Evolutionary conservation across 1,284 basidiomycete genomes (phyloP), one percentile per base, ranked within the genome.

Genomic region (Hortiboletus rubellus): DNA sequence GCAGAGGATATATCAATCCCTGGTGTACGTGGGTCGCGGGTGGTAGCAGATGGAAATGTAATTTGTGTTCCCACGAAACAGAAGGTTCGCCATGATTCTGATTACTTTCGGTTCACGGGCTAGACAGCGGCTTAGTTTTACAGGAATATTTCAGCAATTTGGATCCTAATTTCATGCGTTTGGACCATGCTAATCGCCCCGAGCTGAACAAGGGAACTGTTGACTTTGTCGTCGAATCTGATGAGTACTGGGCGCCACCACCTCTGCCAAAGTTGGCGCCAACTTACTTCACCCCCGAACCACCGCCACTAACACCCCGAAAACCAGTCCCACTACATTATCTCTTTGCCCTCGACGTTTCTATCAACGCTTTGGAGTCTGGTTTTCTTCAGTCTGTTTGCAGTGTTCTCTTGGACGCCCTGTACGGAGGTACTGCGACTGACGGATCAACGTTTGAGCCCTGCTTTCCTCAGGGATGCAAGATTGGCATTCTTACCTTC

Each of bases 1-100:
- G 97, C 74, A 82, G 94, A 63, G 93, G 83, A 0, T 99, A 99
- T 74, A 83, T 99, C 68, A 99, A 98, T 71, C 89, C 96, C 0
- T 99, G 95, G 95, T 94, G 90, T 69, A 80, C 81, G 34, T 99
- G 93, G 83, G 79, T 86, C 17, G 84, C 92, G 38, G 93, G 92
- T 10, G 97, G 97, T 4, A 83, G 84, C 60, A 85, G 82, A 63
- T 99, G 95, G 92, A 86, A 83, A 63, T 99, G 97, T 74, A 99
- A 98, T 77, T 73, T 99, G 6, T 99, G 97, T 74, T 77, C 81
- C 9, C 83, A 86, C 59, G 83, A 91, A 63, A 95, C 92, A 22
- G 82, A 87, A 77, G 94, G 94, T 95, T 59, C 61, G 79, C 63
- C 33, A 41, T 37, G 3, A n/a, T 34, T 43, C 22, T 50, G 33